Base-by-base conservation (phyloP, 805 yeast genomes). In the Barnettozyma vustinii region DNA sequence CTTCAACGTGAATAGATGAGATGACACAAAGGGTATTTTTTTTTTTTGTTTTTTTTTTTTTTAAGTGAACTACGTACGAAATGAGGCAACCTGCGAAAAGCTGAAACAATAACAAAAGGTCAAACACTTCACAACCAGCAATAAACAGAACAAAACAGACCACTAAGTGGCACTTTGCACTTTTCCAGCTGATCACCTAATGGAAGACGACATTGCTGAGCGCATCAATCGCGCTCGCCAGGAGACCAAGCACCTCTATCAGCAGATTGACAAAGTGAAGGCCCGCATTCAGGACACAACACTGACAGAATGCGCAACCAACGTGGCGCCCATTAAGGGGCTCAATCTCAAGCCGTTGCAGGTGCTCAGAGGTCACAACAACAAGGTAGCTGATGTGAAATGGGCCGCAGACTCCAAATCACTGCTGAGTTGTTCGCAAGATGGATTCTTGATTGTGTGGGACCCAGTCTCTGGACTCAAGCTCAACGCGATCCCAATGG, bases 401-500 rank as follows among this genome's bases (percentile, higher is more conserved):
- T 87, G 96, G 95, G 75, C 81, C 47, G 62, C 71, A 1, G 83
- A 83, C 60, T 76, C 86, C n/a, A 64, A 67, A 41, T 74, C 73
- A 41, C 60, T 90, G 2, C 64, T 89, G 9, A 79, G 89, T 44
- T 89, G 88, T 0, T 83, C 92, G 23, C 96, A 87, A 62, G 97
- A 91, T 65, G 96, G 96, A 2, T 85, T 80, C 60, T 71, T 89
- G 71, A 72, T 91, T 36, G 65, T 87, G 19, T 91, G 97, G 97
- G 92, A 90, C 63, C 74, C 88, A 0, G 69, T 75, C 4, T 77
- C 87, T 0, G 91, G 90, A 3, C 69, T 77, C 53, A 91, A 90
- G 60, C 70, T 77, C 47, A 80, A 81, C 47, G 88, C 89, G 1
- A 77, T 90, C 16, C 76, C 81, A 4, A 68, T 90, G 48, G 88